A percentile compares a stretch with the other conserved stretches of the same genome.
phyloP scores from a whole-genome alignment of 805 yeast species.

The Wickerhamomyces silvicola region DNA sequence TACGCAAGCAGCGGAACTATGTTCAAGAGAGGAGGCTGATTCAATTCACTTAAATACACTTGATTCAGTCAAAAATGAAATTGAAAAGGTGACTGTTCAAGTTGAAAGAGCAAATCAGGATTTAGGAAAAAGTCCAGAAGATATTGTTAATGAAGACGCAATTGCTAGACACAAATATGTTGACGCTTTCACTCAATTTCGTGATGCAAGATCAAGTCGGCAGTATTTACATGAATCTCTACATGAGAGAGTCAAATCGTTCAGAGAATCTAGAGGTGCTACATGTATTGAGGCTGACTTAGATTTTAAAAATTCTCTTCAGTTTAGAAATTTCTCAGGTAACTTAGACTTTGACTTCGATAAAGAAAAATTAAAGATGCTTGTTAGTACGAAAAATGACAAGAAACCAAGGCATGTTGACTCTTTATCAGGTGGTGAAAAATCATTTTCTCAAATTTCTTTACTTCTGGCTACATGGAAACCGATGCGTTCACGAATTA shows the following conservation, averaged over 20 bases:
- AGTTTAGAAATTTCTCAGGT: constrained; percentile 69
- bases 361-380: constrained; percentile 43
- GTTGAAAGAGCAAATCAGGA: constrained; percentile 46
- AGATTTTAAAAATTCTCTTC: constrained; percentile 55
- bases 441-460: constrained; percentile 88
- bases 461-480: constrained; percentile 87
- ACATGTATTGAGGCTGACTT: constrained; percentile 43
- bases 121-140: constrained; percentile 50
- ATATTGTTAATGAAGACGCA: constrained; percentile 43
- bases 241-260: constrained; percentile 35
- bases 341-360: constrained; percentile 56
- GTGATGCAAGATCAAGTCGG: constrained; percentile 29
- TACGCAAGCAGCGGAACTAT: constrained; percentile 32
- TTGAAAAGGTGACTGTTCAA: constrained; percentile 37
- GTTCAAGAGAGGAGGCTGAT: constrained; percentile 41
- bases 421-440: constrained; percentile 94
- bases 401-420: constrained; percentile 61
- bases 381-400: constrained; percentile 56
- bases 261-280: constrained; percentile 32
- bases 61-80: constrained; percentile 44
- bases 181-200: constrained; percentile 35
- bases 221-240: constrained; percentile 30
- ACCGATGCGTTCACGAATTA: constrained; percentile 78
- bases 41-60: constrained; percentile 33
- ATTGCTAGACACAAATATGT: constrained; percentile 36